Percentiles rank a stretch among this genome's conserved stretches.
Conservation (phyloP, 768 basidiomycete genomes). For the Phylloporus sp. region DNA sequence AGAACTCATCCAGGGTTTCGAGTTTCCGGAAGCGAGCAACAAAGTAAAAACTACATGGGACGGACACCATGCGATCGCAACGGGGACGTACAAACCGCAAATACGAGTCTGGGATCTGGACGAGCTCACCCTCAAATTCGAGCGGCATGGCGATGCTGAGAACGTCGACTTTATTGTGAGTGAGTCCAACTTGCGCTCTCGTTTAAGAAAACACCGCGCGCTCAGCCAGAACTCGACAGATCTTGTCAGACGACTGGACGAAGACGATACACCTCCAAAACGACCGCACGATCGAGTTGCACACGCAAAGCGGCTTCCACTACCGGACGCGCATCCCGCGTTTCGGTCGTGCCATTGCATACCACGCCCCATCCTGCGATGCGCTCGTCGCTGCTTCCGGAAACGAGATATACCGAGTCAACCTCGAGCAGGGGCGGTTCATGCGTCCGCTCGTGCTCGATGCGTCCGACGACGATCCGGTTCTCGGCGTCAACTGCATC, state of each 20-base stretch:
- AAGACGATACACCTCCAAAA: conserved; percentile 96
- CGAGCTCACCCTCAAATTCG: conserved; percentile 90
- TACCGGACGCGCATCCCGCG: conserved; percentile 92
- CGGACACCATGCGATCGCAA: conserved; percentile 88
- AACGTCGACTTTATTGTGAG: conserved; percentile 98
- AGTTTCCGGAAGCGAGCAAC: conserved; percentile 95
- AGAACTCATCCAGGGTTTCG: conserved; percentile 92
- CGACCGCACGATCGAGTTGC: conserved; percentile 90
- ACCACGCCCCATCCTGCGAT: conserved; percentile 93
- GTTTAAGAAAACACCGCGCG: not conserved
- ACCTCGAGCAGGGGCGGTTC: conserved; percentile 92
- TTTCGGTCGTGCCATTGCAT: conserved; percentile 87
- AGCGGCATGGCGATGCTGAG: conserved; percentile 92
- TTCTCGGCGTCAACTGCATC: conserved; percentile 83
- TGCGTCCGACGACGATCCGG: conserved; percentile 45
- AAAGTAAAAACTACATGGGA: conserved; percentile 86
- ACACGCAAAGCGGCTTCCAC: conserved; percentile 91
- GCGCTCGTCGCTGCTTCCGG: conserved; percentile 82
- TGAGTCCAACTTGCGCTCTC: too few relatives aligned
- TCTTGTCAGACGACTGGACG: conserved; percentile 97
- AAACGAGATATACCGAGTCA: conserved; percentile 85
- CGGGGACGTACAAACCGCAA: conserved; percentile 97
- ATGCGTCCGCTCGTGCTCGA: conserved; percentile 71
- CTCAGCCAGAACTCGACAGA: conserved; percentile 41
- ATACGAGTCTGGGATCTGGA: conserved; percentile 94